These are phyloP conservation scores for Huntiella decipiens DNA, from an alignment of 2,329 filamentous ascomycete species.

Conservation along the genomic window DNA sequence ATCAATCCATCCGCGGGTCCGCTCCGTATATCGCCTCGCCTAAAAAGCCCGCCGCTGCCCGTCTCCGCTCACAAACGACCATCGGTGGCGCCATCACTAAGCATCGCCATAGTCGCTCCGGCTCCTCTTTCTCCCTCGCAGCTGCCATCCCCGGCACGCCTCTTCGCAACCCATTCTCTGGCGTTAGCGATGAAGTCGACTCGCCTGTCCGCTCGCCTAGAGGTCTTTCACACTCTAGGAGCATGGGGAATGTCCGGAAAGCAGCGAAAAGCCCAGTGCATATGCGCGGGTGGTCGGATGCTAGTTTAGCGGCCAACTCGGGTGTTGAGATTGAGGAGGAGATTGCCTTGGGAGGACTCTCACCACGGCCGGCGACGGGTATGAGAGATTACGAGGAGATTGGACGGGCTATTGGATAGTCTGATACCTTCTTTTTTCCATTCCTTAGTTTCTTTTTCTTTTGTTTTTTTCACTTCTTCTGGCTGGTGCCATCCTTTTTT, in stretches of 20 bases:
- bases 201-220: not conserved
- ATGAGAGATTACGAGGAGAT: conserved; percentile 25
- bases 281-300: conserved; percentile 26
- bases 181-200: not conserved
- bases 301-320: conserved; percentile 23
- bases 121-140: conserved; percentile 27
- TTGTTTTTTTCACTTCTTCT: not conserved
- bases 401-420: conserved; percentile 26
- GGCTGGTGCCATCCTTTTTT: not conserved
- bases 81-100: conserved; percentile 16
- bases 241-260: conserved; percentile 7
- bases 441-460: not conserved
- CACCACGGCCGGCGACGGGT: conserved; percentile 25
- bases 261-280: conserved; percentile 5
- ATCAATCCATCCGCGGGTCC: conserved; percentile 40
- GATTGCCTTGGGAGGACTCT: conserved; percentile 24
- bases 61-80: conserved; percentile 21
- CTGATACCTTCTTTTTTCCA: not conserved
- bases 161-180: not conserved
- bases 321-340: conserved; percentile 24
- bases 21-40: conserved; percentile 36
- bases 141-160: conserved; percentile 21
- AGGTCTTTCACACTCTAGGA: conserved; percentile 2
- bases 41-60: conserved; percentile 30
- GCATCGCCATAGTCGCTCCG: conserved; percentile 18